These are phyloP conservation scores for Fusarium sp. DNA, from an alignment of 2,329 filamentous ascomycete genomes.

Conservation along the genomic window DNA sequence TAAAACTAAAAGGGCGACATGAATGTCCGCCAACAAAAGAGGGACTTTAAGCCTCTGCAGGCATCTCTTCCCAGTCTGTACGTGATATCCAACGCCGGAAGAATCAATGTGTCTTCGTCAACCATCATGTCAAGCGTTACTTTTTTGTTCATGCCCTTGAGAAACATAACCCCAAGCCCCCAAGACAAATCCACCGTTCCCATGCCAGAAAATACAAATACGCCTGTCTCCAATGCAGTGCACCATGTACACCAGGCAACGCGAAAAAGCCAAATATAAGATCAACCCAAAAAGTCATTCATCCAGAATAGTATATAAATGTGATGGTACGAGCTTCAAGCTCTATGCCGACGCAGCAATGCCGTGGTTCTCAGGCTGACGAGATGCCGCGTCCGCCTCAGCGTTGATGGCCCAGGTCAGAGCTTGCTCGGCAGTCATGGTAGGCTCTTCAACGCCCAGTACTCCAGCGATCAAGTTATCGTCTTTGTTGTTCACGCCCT, in stretches of 20 bases:
- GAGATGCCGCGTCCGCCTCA: conserved; percentile 38
- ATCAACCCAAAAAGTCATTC: conserved; percentile 8
- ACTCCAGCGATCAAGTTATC: conserved; percentile 52
- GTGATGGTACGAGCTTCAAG: background rate
- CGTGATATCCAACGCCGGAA: conserved; percentile 37
- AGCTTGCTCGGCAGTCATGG: conserved; percentile 46
- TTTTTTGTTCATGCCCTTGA: conserved; percentile 33
- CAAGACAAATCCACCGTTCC: conserved; percentile 18
- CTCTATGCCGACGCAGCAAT: conserved; percentile 37
- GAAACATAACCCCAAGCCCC: conserved; percentile 21
- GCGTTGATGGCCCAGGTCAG: conserved; percentile 47
- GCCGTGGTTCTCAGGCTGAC: conserved; percentile 30
- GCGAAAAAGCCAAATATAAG: conserved; percentile 25
- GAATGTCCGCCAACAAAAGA: conserved; percentile 13
- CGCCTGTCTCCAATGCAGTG: conserved; percentile 40
- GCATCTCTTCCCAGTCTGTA: conserved; percentile 18
- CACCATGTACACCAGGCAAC: conserved; percentile 33
- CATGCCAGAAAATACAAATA: conserved; percentile 21
- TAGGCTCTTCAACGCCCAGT: conserved; percentile 46
- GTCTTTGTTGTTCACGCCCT: conserved; percentile 56
- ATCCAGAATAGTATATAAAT: background rate
- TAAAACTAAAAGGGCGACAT: conserved; percentile 20
- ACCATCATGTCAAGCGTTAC: conserved; percentile 42
- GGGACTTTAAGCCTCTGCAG: conserved; percentile 15
- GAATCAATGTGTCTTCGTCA: conserved; percentile 39